phyloP scores from a whole-genome alignment of 2,329 filamentous ascomycete species.

The Monilinia vaccinii-corymbosi region DNA sequence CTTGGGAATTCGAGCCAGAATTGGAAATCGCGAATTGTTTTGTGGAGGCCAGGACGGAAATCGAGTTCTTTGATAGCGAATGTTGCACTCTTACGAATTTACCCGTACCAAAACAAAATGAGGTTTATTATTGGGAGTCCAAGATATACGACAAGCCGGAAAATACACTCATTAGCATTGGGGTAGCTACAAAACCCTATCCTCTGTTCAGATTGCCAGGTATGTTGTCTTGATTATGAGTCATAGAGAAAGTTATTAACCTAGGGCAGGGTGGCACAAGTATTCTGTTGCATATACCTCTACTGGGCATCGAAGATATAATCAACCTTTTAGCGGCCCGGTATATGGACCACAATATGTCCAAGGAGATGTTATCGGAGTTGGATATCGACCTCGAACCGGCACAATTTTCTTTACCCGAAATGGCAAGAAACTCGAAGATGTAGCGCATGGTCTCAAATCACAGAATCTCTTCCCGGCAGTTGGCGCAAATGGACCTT shows the following conservation, averaged over 20 bases:
- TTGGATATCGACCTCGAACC: conserved; percentile 88
- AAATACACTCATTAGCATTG: conserved; percentile 75
- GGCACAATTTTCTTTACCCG: conserved; percentile 97
- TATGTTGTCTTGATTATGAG: conserved; percentile 36
- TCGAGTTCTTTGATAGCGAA: conserved; percentile 97
- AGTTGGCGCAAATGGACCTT: conserved; percentile 90
- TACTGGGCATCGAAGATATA: conserved; percentile 75
- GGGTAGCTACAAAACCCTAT: conserved; percentile 94
- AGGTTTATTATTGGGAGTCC: conserved; percentile 99
- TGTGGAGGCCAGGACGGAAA: conserved; percentile 90
- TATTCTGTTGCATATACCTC: conserved; percentile 88
- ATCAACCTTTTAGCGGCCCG: conserved; percentile 79
- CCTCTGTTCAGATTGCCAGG: conserved; percentile 89
- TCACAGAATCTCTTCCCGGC: conserved; percentile 96
- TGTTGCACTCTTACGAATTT: conserved; percentile 78
- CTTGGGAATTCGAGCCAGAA: conserved; percentile 99
- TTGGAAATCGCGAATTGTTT: conserved; percentile 98
- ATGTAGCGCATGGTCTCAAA: conserved; percentile 87
- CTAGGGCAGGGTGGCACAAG: conserved; percentile 69
- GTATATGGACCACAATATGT: conserved; percentile 76
- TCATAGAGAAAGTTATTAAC: neutral
- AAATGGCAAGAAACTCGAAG: conserved; percentile 94
- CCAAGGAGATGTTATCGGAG: conserved; percentile 91
- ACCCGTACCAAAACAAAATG: conserved; percentile 95
- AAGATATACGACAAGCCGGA: conserved; percentile 99